Base-by-base conservation (phyloP, 2,329 filamentous ascomycete species). In the Alternaria arbusti region DNA sequence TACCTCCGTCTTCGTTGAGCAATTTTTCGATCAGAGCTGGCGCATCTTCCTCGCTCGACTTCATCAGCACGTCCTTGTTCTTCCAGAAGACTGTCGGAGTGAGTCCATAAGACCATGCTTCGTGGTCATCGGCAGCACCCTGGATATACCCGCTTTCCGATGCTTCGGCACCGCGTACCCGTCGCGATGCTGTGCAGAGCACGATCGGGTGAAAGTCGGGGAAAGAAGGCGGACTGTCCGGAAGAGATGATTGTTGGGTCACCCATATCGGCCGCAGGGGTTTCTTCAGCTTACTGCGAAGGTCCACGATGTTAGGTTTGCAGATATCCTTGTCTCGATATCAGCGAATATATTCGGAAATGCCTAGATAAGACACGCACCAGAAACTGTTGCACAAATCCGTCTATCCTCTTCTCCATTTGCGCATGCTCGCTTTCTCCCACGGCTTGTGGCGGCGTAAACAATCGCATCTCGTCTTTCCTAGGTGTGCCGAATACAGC, bases 111-210 rank as follows among this genome's bases (percentile, higher is more conserved):
- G 94, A 91, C 96, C 96, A 99, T 70, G 92, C 93, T 83, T 99
- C 96, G 12, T 91, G 93, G 78, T 99, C 96, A 79, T 99, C 96
- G 3, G 91, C 96, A 1, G 95, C 95, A 54, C 96, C 96, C 80
- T 98, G 96, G 63, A 99, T 91, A 75, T 99, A 99, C 6, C 89
- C 90, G 4, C 86, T 87, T 74, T 91, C 89, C 26, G 88, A 88
- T 70, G 87, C 84, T 76, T 95, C 92, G 4, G 87, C 88, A 12
- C 89, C 91, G 2, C 82, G 82, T 1, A 94, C 89, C 15, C 91
- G 86, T 30, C 89, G 86, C 2, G 93, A 97, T 12, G 93, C 91
- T 1, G 94, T 97, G 76, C 93, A 96, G 74, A 96, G 92, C 22
- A 98, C 86, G 3, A 98, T 82, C 0, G 92, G 89, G 70, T 91